Percentiles rank a stretch among this genome's conserved stretches.
These are phyloP conservation scores for Sporothrix mexicana DNA, from an alignment of 2,329 filamentous ascomycete genomes.

Conservation along the genomic window DNA sequence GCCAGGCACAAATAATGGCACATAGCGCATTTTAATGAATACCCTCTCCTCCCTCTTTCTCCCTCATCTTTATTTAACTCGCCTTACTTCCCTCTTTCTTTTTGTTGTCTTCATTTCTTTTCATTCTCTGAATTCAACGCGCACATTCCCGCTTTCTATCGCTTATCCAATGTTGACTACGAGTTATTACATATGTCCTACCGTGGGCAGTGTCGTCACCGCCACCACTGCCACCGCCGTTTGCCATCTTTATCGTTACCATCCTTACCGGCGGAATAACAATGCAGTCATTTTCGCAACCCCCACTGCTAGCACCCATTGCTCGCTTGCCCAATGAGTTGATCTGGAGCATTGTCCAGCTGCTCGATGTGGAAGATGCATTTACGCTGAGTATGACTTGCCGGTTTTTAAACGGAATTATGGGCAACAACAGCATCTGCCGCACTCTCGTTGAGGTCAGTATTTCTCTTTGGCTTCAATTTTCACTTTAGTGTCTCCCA, in stretches of 20 bases:
- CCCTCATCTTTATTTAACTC: neutral
- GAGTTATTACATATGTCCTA: neutral
- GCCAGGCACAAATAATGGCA: neutral
- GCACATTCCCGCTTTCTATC: neutral
- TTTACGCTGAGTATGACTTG: conserved; percentile 62
- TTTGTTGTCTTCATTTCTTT: neutral
- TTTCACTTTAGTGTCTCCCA: too few relatives aligned
- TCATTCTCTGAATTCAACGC: neutral
- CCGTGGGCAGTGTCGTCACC: conserved; percentile 20
- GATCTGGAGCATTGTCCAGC: conserved; percentile 61
- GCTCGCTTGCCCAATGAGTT: conserved; percentile 65
- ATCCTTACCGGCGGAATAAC: neutral
- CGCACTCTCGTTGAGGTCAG: conserved; percentile 63
- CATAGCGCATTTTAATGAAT: neutral
- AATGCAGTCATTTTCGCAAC: neutral
- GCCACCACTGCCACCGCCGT: neutral
- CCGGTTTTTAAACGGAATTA: conserved; percentile 55
- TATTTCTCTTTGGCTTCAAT: too few relatives aligned
- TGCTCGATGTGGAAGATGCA: conserved; percentile 63
- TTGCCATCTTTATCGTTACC: neutral
- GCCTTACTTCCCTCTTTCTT: neutral
- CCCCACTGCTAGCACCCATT: conserved; percentile 44
- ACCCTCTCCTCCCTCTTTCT: neutral
- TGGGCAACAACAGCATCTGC: conserved; percentile 62
- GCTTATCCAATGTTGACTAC: conserved; percentile 6